Evolutionary conservation across 2,329 filamentous ascomycete species (phyloP), one percentile per base, ranked within the genome.

Genomic region (Eutypella sp.): DNA sequence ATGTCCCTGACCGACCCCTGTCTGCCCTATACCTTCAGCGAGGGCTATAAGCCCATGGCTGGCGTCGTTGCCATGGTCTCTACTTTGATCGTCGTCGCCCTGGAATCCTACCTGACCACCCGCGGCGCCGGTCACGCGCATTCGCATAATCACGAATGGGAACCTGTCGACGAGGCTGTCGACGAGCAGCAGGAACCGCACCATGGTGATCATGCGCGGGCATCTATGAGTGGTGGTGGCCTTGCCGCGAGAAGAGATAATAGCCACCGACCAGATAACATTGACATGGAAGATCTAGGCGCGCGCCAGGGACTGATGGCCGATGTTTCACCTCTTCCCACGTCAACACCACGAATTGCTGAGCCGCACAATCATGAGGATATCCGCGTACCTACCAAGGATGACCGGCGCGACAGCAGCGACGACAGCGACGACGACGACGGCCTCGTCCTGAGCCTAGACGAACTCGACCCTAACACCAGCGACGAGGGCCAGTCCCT

Each of bases 71-170:
- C 88, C 46, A 92, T 95, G 87, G 66, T 83, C 9, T 83, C 87
- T 10, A 87, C 89, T n/a, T 75, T 95, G 48, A 71, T 87, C 4
- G 90, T 96, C 3, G 88, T 95, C 6, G 79, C 82, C 2, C 78
- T 96, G 43, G 92, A 97, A 66, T 95, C 93, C 69, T 89, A 90
- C 63, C 84, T 97, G 55, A 90, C 89, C 0, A 86, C 84, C 2
- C 69, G 80, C 45, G 81, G 81, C 37, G 82, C 81, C 2, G 73
- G 78, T 2, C 81, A 84, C 59, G 76, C 77, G 2, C 80, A 84
- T 57, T 74, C 76, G 1, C 80, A 83, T 52, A 64, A 70, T 25
- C 71, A 64, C 10, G 65, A 66, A 27, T 78, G 73, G 68, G 74
- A 76, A 27, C 71, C 73, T 3, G 68, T 72, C 2, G 63, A 70